phyloP scores from a whole-genome alignment of 2,329 filamentous ascomycete genomes.

The Metarhizium robertsii region DNA sequence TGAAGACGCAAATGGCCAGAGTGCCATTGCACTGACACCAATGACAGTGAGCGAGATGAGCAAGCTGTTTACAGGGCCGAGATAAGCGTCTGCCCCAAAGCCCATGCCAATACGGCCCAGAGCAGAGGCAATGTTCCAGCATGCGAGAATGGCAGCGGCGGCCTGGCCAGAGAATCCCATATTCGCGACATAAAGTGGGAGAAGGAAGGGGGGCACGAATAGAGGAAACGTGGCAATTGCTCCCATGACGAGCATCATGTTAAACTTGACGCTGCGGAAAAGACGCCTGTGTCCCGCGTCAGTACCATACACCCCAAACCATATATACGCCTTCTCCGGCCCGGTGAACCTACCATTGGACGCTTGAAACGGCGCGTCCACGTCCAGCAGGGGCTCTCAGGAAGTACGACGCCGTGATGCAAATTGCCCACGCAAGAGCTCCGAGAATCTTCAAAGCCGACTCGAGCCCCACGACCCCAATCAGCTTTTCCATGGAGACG shows the following conservation, averaged over 20 bases:
- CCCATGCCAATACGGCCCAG: constrained; percentile 16
- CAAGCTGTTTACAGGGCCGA: constrained; percentile 19
- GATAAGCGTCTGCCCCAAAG: constrained; percentile 14
- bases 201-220: constrained; percentile 17
- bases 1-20: constrained; percentile 18
- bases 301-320: background rate
- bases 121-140: constrained; percentile 20
- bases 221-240: constrained; percentile 17
- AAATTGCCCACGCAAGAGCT: constrained; percentile 19
- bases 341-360: constrained; percentile 14
- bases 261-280: constrained; percentile 16
- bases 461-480: constrained; percentile 13
- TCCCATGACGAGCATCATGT: constrained; percentile 14
- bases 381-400: constrained; percentile 11
- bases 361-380: constrained; percentile 5
- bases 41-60: constrained; percentile 16
- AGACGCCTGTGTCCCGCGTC: constrained; percentile 12
- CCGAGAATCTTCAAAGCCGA: constrained; percentile 19
- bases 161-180: constrained; percentile 17
- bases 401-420: constrained; percentile 19
- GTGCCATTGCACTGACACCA: constrained; percentile 15
- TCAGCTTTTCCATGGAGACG: constrained; percentile 15
- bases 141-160: constrained; percentile 14
- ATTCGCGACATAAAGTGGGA: constrained; percentile 14
- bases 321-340: rapidly evolving